Base-by-base conservation (phyloP, 1,139 yeast species). In the Protomyces arabidopsidicola region DNA sequence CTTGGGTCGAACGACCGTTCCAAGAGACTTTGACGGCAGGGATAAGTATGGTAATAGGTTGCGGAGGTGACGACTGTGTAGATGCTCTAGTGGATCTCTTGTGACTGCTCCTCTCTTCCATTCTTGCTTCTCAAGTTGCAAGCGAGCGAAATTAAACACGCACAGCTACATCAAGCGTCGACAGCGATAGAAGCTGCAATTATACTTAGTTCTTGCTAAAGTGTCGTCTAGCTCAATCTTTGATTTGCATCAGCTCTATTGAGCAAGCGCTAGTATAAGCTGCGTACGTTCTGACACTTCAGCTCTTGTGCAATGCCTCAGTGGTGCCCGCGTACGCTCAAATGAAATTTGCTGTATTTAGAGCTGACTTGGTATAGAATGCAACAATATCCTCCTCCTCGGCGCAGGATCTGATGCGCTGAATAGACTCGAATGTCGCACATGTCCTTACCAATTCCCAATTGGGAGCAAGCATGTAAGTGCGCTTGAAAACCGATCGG, bases 391-490 rank as follows among this genome's bases (percentile, higher is more conserved):
- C 18, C 12, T 42, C 10, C 48, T 42, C 16, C 48, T 42, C 16
- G 48, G 48, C 5, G 18, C 22, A 51, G 59, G 52, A 22, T 42
- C 48, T 10, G 48, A 42, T 42, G 48, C 48, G 52, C 38, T 42
- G 3, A 65, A 65, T 45, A 42, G 64, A 35, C 65, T 65, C 51
- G 65, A 65, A 36, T 65, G 67, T 34, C 60, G 61, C 24, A 65
- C 67, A 16, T 65, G 67, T 42, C 66, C 67, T 24, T 65, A 65
- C n/a, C 66, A 63, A 22, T 65, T 65, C 31, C 66, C 64, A 3
- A 65, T 65, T 50, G 60, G 58, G n/a, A 42, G 24, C 48, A 55
- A 61, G 34, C 60, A 59, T 31, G 65, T 63, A 60, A 10, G 55
- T 18, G n/a, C 45, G 20, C 4, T 45, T 24, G 10, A 18, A 35